These are phyloP conservation scores for Suillus lakei DNA, from an alignment of 768 basidiomycete genomes.

Conservation along the genomic window DNA sequence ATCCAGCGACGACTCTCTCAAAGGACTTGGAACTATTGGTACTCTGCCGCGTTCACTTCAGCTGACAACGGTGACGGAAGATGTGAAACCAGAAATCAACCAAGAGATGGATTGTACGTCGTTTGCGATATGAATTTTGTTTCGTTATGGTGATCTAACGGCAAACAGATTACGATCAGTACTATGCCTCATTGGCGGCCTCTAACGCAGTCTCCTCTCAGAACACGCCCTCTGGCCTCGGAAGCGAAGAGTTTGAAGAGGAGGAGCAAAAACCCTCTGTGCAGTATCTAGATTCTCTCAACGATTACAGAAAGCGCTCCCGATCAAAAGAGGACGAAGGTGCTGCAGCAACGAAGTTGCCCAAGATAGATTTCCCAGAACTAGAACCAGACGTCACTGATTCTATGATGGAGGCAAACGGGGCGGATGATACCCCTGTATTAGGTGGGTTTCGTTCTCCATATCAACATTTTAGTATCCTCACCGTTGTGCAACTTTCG, in stretches of 20 bases:
- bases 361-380: slow-evolving; percentile 47
- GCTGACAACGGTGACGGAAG: slow-evolving; percentile 32
- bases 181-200: slow-evolving; percentile 78
- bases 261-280: slow-evolving; percentile 73
- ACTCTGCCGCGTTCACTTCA: slow-evolving; percentile 32
- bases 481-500: slow-evolving; percentile 6
- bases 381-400: slow-evolving; percentile 24
- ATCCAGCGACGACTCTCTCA: slow-evolving; percentile 75
- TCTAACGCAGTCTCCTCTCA: slow-evolving; percentile 61
- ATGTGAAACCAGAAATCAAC: slow-evolving; percentile 55
- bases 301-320: slow-evolving; percentile 76
- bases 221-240: slow-evolving; percentile 63
- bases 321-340: slow-evolving; percentile 67
- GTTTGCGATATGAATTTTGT: not conserved
- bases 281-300: slow-evolving; percentile 70
- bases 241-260: slow-evolving; percentile 62
- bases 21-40: slow-evolving; percentile 65
- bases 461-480: not conserved
- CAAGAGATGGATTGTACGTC: slow-evolving; percentile 70
- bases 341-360: slow-evolving; percentile 40
- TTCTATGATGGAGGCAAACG: slow-evolving; percentile 5
- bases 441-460: slow-evolving; percentile 4
- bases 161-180: slow-evolving; percentile 73
- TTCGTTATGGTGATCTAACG: not conserved
- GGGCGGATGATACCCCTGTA: slow-evolving; percentile 55